These are phyloP conservation scores for Ganoderma resinaceum DNA, from an alignment of 1,284 basidiomycete genomes.

Conservation along the genomic window DNA sequence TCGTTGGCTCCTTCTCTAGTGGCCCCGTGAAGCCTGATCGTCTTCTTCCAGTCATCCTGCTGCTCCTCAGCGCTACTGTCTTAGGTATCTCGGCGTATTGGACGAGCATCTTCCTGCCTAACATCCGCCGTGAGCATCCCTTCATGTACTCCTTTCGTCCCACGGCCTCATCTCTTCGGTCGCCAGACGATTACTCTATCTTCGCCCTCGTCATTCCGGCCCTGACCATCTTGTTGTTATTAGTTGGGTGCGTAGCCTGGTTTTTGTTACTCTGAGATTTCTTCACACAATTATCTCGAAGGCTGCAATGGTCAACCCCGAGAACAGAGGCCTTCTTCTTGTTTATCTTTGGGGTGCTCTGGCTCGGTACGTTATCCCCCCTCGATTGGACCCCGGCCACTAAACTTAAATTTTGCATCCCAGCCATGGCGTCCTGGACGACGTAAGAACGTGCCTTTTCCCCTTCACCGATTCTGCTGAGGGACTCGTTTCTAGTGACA, in stretches of 20 bases:
- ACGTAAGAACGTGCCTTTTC: constrained; percentile 52
- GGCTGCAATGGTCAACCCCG: constrained; percentile 74
- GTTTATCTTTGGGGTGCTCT: constrained; percentile 64
- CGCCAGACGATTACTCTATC: constrained; percentile 69
- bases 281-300: constrained; percentile 36
- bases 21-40: constrained; percentile 13
- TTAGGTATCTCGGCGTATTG: constrained; percentile 74
- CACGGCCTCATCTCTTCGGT: not conserved
- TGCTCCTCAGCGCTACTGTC: constrained; percentile 67
- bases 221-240: constrained; percentile 63
- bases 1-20: constrained; percentile 9
- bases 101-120: constrained; percentile 67
- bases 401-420: not conserved
- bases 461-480: constrained; percentile 13
- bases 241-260: constrained; percentile 33
- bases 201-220: constrained; percentile 71
- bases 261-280: not conserved
- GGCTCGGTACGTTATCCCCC: constrained; percentile 61
- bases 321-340: constrained; percentile 61
- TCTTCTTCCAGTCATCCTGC: constrained; percentile 53
- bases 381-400: not conserved
- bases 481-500: constrained; percentile 56
- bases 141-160: not conserved
- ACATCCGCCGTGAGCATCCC: constrained; percentile 60
- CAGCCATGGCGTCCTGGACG: constrained; percentile 79